Conservation (phyloP, 108 stramenopile species). For the Nitzschia sp. region DNA sequence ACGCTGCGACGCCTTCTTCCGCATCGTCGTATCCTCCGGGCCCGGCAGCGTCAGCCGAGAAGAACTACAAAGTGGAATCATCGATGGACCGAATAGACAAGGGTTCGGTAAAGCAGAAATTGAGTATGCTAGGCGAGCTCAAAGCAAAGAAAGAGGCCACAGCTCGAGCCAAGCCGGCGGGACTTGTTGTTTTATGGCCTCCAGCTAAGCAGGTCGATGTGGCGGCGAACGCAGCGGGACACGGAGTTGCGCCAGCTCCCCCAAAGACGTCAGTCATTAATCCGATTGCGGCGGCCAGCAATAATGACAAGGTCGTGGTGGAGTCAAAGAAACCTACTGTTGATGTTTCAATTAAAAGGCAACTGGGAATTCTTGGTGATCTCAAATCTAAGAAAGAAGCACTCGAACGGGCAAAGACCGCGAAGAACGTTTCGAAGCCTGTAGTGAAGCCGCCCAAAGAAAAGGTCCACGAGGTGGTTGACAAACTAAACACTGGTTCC, state of each 20-base stretch:
- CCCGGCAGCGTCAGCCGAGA: not conserved
- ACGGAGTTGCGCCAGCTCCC: too few species aligned
- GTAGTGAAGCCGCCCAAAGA: not conserved
- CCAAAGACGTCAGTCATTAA: too few species aligned
- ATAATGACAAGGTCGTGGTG: too few species aligned
- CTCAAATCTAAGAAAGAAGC: not conserved
- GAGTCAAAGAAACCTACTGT: too few species aligned
- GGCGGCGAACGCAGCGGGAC: too few species aligned
- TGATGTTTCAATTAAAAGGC: not conserved
- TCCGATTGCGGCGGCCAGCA: too few species aligned
- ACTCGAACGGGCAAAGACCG: not conserved
- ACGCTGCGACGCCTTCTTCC: not conserved
- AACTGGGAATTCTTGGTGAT: not conserved
- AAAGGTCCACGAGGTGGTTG: not conserved
- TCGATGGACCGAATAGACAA: not conserved
- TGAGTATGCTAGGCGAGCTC: not conserved
- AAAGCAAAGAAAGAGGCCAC: not conserved
- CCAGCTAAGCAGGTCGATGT: too few species aligned
- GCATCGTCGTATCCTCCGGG: not conserved
- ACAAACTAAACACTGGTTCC: not conserved
- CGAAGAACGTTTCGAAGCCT: not conserved
- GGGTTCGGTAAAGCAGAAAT: not conserved
- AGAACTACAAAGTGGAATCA: not conserved
- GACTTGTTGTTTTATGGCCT: too few species aligned
- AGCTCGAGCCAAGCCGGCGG: not conserved